Percentiles rank a stretch among this genome's conserved stretches.
Evolutionary conservation across 345 rosid genomes (phyloP).

Genomic region (Linum tenue): DNA sequence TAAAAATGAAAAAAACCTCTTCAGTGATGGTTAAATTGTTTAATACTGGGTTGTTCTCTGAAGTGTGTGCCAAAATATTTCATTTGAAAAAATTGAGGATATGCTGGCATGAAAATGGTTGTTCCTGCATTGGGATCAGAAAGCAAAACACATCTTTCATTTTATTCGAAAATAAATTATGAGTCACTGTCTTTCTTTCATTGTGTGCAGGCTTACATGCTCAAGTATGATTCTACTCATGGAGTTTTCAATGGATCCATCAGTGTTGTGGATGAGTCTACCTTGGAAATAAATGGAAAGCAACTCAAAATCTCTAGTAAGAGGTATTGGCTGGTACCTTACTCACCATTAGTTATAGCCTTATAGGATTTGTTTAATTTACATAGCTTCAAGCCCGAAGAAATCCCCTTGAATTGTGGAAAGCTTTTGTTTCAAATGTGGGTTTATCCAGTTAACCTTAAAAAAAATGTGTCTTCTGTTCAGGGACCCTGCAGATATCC

Average conservation of each 20-base stretch:
- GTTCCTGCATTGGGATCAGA: neutral
- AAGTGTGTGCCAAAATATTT: no score
- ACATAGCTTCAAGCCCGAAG: neutral
- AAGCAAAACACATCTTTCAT: neutral
- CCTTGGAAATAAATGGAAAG: constrained; percentile 86
- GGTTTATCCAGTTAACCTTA: constrained; percentile 4
- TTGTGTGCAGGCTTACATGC: constrained; percentile 80
- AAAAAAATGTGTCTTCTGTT: constrained; percentile 2
- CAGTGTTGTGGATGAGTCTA: constrained; percentile 67
- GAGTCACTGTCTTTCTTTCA: neutral
- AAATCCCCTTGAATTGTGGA: constrained; percentile 6
- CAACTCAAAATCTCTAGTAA: constrained; percentile 57
- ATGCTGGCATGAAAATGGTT: no score
- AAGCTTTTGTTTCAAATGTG: neutral
- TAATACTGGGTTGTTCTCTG: no score
- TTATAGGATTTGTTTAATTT: neutral
- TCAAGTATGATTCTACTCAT: constrained; percentile 96
- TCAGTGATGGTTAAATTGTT: no score
- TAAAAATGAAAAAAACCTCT: no score
- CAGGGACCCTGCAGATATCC: constrained; percentile 94
- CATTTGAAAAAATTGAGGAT: no score
- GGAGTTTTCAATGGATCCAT: constrained; percentile 69
- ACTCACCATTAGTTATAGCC: neutral
- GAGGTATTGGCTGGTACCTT: constrained; percentile 36
- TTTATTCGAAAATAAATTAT: constrained; percentile 1